Base-by-base conservation (phyloP, 2,329 filamentous ascomycete species). In the Fusarium concolor region DNA sequence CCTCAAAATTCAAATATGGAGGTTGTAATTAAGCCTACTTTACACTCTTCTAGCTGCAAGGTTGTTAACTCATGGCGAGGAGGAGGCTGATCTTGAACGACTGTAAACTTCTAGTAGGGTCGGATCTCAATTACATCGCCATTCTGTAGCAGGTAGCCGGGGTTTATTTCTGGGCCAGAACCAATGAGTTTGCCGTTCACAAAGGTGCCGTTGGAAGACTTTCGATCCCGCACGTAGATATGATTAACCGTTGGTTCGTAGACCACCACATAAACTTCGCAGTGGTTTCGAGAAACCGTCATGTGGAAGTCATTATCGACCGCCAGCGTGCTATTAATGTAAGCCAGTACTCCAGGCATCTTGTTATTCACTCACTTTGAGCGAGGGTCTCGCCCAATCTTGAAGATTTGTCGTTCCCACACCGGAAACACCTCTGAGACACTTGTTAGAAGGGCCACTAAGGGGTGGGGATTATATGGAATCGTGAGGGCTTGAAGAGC, bases 151-250 rank as follows among this genome's bases (percentile, higher is more conserved):
- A 88, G 79, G 70, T 81, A 80, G 1, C 82, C 85, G 6, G 78
- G 71, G 3, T 81, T 79, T 15, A 81, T 69, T 2, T 76, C 38
- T 1, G 76, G 72, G 2, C 74, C 75, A n/a, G 71, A 70, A 2
- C 83, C 85, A 54, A 87, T 81, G 17, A 80, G 75, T 1, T 71
- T 47, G 1, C 75, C 79, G 57, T 88, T 86, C 37, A 89, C 81
- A 51, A 79, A 83, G 0, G 86, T 88, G 4, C 86, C 86, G 54
- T 84, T 85, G 17, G 77, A 77, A 6, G 86, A 88, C 52, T 83
- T 82, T 24, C 84, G 81, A 67, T 89, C 87, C 15, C 86, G 83
- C 28, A 87, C 85, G 65, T 87, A 89, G 39, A 88, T 75, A 54
- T 86, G 75, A 43, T 78, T 77, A 67, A 76, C 56, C 10, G 74